These are phyloP conservation scores for Malassezia arunalokei DNA, from an alignment of 1,284 basidiomycete species.

Conservation along the genomic window DNA sequence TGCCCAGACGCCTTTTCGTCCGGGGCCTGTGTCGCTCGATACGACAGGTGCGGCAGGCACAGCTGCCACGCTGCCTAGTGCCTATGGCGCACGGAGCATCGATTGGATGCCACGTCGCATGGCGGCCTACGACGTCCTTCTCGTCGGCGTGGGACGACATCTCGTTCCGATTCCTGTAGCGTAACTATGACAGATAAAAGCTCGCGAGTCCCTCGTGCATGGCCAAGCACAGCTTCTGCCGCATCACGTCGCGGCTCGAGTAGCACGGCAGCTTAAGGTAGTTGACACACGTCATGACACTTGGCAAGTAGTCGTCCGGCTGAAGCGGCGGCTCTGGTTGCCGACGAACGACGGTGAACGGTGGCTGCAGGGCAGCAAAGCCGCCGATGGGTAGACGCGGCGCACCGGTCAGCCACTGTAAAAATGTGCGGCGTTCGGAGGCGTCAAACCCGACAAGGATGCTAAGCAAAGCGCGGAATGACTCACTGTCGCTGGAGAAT, in stretches of 20 bases:
- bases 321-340: slow-evolving; percentile 66
- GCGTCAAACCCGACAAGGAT: slow-evolving; percentile 71
- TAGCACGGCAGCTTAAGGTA: slow-evolving; percentile 45
- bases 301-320: slow-evolving; percentile 88
- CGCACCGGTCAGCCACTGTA: slow-evolving; percentile 95
- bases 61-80: background rate
- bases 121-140: slow-evolving; percentile 10
- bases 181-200: slow-evolving; percentile 39
- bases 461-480: slow-evolving; percentile 73
- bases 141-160: slow-evolving; percentile 5
- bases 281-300: slow-evolving; percentile 97
- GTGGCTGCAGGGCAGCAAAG: slow-evolving; percentile 85
- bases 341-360: slow-evolving; percentile 91
- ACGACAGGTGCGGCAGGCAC: background rate
- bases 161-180: slow-evolving; percentile 9
- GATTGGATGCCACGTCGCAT: slow-evolving; percentile 10
- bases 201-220: slow-evolving; percentile 40
- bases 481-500: slow-evolving; percentile 81
- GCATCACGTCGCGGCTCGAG: slow-evolving; percentile 35
- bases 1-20: background rate
- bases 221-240: slow-evolving; percentile 29
- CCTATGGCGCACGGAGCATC: background rate
- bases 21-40: slow-evolving; percentile 2
- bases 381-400: slow-evolving; percentile 62
- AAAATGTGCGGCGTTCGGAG: slow-evolving; percentile 65